These are phyloP conservation scores for Neonothopanus nambi DNA, from an alignment of 1,284 basidiomycete genomes.

Conservation along the genomic window DNA sequence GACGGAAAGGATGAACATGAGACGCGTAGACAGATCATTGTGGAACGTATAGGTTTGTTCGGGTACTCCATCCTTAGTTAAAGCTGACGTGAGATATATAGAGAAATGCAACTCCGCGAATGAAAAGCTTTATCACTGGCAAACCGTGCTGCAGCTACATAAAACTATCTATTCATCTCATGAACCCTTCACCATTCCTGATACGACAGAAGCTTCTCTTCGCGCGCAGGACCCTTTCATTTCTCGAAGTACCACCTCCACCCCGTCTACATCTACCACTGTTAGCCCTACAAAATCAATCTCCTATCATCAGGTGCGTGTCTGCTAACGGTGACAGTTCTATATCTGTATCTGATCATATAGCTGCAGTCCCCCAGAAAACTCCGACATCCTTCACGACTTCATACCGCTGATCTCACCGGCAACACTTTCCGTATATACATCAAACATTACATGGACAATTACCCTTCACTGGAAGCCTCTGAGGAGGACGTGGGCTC, in stretches of 20 bases:
- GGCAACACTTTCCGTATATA: constrained; percentile 71
- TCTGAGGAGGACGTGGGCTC: constrained; percentile 12
- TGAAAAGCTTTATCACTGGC: constrained; percentile 64
- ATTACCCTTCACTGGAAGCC: constrained; percentile 21
- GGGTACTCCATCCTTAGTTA: too few species aligned
- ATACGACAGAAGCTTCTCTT: constrained; percentile 13
- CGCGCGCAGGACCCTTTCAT: not conserved
- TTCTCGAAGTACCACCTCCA: not conserved
- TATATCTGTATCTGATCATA: constrained; percentile 15
- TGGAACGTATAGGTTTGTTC: constrained; percentile 45
- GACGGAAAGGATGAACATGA: constrained; percentile 43
- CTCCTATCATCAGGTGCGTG: constrained; percentile 6
- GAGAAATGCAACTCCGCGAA: constrained; percentile 50
- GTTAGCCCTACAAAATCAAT: constrained; percentile 1
- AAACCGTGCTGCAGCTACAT: constrained; percentile 54
- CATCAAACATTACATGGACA: constrained; percentile 75
- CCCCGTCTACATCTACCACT: constrained; percentile 19
- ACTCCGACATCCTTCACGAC: constrained; percentile 67
- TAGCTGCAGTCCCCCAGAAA: constrained; percentile 41
- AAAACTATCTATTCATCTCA: constrained; percentile 46
- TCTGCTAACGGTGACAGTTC: not conserved
- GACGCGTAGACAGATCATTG: constrained; percentile 43
- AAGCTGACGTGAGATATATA: constrained; percentile 21
- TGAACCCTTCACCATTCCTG: constrained; percentile 50
- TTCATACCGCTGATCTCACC: constrained; percentile 64